Conservation (phyloP, 2,329 filamentous ascomycete genomes). For the Clonostachys rhizophaga region DNA sequence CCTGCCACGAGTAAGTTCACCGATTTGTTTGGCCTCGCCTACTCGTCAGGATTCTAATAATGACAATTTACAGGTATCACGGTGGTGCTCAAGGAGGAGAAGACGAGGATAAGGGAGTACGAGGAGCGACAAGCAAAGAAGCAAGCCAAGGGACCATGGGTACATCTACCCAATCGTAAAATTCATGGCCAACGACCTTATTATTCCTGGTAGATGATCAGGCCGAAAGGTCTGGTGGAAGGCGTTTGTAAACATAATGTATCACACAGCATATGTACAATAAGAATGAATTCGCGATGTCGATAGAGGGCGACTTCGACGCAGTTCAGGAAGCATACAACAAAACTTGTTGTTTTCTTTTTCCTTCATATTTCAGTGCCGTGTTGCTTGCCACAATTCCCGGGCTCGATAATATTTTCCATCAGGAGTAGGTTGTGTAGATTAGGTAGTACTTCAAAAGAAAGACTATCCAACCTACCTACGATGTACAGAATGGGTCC, state of each 20-base stretch:
- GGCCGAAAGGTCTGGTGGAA: no score
- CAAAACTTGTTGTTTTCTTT: neutral
- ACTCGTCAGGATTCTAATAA: conserved; percentile 8
- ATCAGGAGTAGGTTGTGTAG: no score
- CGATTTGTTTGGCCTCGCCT: neutral
- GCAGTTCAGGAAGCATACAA: neutral
- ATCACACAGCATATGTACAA: no score
- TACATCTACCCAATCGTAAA: conserved; percentile 80
- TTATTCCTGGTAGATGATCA: conserved; percentile 71
- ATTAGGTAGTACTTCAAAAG: no score
- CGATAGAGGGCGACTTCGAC: no score
- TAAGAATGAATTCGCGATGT: no score
- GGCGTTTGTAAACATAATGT: no score
- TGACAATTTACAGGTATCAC: conserved; percentile 55
- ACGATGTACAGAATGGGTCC: no score
- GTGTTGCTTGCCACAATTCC: no score
- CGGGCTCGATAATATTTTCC: no score
- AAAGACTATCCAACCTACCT: no score
- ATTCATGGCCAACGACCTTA: conserved; percentile 83
- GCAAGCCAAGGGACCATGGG: conserved; percentile 74
- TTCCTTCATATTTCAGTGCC: no score
- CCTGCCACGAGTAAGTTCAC: conserved; percentile 68
- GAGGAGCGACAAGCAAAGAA: conserved; percentile 75
- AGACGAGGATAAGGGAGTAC: conserved; percentile 76
- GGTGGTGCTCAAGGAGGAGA: conserved; percentile 87